These are phyloP conservation scores for Phoenix roebelenii DNA, from an alignment of 176 grass and related monocot species.

Conservation along the genomic window DNA sequence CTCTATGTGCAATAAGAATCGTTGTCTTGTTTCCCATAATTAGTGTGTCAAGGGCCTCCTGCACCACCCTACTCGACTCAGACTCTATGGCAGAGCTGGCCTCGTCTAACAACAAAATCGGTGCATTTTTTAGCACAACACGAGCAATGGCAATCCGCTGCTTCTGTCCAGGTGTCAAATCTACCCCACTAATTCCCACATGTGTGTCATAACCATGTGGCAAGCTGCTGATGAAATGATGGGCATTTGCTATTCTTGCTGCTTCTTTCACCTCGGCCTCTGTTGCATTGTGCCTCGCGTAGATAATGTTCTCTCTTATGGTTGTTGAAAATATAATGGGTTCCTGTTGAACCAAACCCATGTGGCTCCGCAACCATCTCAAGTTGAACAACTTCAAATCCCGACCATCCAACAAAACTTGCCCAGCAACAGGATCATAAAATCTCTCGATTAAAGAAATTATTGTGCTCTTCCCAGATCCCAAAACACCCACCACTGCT, in stretches of 20 bases:
- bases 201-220: conserved; percentile 98
- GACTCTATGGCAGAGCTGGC: conserved; percentile 91
- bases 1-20: conserved; percentile 92
- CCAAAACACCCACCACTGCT: conserved; percentile 92
- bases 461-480: conserved; percentile 95
- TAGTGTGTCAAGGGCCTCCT: conserved; percentile 93
- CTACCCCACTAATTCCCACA: conserved; percentile 95
- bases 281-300: conserved; percentile 96
- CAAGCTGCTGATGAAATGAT: conserved; percentile 97
- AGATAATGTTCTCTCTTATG: conserved; percentile 97
- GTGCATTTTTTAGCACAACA: conserved; percentile 91
- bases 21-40: conserved; percentile 99
- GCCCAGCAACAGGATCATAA: conserved; percentile 83
- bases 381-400: conserved; percentile 92
- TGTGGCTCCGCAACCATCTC: conserved; percentile 93
- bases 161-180: conserved; percentile 91
- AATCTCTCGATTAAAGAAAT: conserved; percentile 97
- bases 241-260: conserved; percentile 93
- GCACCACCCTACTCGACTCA: conserved; percentile 92
- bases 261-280: conserved; percentile 95
- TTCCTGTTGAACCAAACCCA: conserved; percentile 95
- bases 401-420: conserved; percentile 95
- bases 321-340: conserved; percentile 97
- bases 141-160: conserved; percentile 95
- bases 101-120: conserved; percentile 92